Base-by-base conservation (phyloP, 2,329 filamentous ascomycete species). In the Colletotrichum eleusines region DNA sequence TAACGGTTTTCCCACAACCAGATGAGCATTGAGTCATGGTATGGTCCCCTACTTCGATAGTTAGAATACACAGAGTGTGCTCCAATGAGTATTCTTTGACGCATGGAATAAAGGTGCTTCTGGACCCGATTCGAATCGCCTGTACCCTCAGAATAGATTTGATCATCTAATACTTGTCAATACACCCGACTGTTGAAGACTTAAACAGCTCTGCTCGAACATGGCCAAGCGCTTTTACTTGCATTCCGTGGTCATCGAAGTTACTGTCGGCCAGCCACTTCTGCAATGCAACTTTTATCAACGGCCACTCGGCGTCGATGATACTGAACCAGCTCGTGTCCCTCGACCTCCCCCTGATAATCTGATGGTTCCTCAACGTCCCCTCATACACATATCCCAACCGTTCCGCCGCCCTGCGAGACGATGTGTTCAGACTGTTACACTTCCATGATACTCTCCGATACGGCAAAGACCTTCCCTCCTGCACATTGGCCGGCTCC, bases 401-500 rank as follows among this genome's bases (percentile, higher is more conserved):
- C 28, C 51, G 51, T 20, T 35, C 51, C 28, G 51, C 51, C 31
- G 51, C 31, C 51, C 9, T 12, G 3, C 51, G 28, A 31, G 51
- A 54, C 5, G 31, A 20, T 20, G 20, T 12, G 14, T 54, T 54
- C 31, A 54, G 31, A 35, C 51, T 54, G 4, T 54, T 54, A n/a
- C 51, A 54, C 51, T 54, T 54, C 51, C 51, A 54, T 31, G 51
- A 54, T 4, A 54, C 51, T 54, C 51, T 54, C 31, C 51, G 51
- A 23, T 54, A 54, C 31, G 51, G 28, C 31, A 54, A 5, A 14
- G 51, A n/a, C 11, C 20, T 35, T n/a, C 51, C 51, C 1, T n/a
- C 28, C 51, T 54, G 18, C 28, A 35, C 28, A 14, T 14, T 1
- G 14, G 31, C 16, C 31, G 51, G 51, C 51, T 54, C 31, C 11